Conservation (phyloP, 1,284 basidiomycete genomes). For the Ustilago nuda region DNA sequence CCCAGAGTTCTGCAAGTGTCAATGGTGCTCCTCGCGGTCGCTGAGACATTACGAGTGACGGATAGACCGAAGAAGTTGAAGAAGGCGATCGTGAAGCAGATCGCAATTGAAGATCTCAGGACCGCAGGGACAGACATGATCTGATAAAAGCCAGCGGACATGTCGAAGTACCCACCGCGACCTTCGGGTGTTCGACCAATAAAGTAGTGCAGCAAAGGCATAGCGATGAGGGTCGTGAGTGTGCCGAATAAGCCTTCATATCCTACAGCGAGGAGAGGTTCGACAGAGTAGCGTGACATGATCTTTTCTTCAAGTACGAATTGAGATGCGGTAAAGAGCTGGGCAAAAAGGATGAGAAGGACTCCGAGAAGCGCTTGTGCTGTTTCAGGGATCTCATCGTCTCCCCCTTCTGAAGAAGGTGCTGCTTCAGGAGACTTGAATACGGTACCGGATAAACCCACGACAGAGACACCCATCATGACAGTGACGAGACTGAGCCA, state of each 20-base stretch:
- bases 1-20: conserved; percentile 95
- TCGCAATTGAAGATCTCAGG: conserved; percentile 79
- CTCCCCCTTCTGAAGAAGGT: conserved; percentile 21
- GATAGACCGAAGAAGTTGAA: conserved; percentile 97
- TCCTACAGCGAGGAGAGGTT: conserved; percentile 92
- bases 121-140: conserved; percentile 84
- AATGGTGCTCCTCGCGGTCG: conserved; percentile 74
- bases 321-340: conserved; percentile 90
- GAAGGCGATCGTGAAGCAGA: conserved; percentile 77
- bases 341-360: conserved; percentile 93
- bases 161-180: conserved; percentile 87
- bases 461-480: conserved; percentile 88
- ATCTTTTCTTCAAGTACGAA: conserved; percentile 89
- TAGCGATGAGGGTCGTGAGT: conserved; percentile 78
- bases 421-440: conserved; percentile 43
- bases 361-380: conserved; percentile 74
- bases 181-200: conserved; percentile 72
- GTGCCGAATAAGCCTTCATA: conserved; percentile 93
- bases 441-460: conserved; percentile 82
- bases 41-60: conserved; percentile 76
- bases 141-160: conserved; percentile 88
- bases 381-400: conserved; percentile 56
- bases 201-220: conserved; percentile 78
- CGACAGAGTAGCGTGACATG: conserved; percentile 85
- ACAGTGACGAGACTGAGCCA: conserved; percentile 92